Conservation (phyloP, 2,329 filamentous ascomycete species). For the Sarocladium strictum region DNA sequence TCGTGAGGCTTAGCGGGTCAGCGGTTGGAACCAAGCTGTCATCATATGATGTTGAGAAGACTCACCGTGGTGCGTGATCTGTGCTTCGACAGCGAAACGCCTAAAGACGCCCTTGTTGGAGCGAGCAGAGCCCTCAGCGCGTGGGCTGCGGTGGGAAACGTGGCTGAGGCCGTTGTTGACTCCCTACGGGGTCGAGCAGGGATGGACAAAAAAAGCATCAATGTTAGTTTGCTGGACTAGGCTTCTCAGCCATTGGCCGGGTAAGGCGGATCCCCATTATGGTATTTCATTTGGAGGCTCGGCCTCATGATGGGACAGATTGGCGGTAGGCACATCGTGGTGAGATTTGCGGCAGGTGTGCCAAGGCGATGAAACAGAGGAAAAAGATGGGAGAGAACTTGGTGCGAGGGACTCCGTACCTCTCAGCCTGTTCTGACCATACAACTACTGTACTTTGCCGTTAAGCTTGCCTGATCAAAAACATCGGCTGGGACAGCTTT, state of each 20-base stretch:
- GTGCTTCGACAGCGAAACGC: neutral
- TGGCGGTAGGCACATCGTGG: neutral
- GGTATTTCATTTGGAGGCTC: neutral
- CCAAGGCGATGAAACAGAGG: conserved; percentile 3
- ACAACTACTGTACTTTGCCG: too few relatives aligned
- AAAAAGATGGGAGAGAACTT: too few relatives aligned
- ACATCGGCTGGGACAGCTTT: neutral
- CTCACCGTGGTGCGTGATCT: neutral
- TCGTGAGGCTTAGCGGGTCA: neutral
- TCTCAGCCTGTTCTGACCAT: too few relatives aligned
- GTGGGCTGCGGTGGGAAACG: neutral
- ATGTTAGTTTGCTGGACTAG: neutral
- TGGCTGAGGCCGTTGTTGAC: neutral
- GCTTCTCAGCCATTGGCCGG: neutral
- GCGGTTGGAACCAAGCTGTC: neutral
- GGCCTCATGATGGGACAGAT: neutral
- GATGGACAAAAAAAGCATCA: conserved; percentile 7
- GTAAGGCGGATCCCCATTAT: neutral
- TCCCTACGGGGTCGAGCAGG: neutral
- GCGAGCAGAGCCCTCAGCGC: neutral
- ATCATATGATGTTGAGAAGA: neutral
- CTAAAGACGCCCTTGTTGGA: neutral
- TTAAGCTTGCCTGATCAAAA: too few relatives aligned
- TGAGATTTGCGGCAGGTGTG: neutral
- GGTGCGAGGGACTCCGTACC: too few relatives aligned